Conservation (phyloP, 2,329 filamentous ascomycete genomes). For the Calonectria hongkongensis region DNA sequence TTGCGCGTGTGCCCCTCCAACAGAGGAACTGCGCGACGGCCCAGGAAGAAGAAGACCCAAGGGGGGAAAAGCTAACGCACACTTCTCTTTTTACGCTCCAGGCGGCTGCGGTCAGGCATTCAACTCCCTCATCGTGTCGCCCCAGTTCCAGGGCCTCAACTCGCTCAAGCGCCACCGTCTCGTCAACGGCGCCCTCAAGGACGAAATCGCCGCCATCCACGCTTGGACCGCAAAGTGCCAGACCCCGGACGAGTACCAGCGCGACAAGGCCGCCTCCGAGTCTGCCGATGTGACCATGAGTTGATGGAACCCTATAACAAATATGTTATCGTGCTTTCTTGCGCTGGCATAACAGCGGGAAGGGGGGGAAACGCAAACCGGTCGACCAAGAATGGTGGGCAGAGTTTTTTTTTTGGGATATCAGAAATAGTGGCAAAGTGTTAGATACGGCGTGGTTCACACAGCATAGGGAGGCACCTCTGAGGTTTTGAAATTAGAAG, state of each 20-base stretch:
- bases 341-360: not conserved
- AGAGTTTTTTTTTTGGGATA: not conserved
- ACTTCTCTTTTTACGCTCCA: slow-evolving; percentile 51
- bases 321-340: not conserved
- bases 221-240: slow-evolving; percentile 97
- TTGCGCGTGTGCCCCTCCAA: slow-evolving; percentile 20
- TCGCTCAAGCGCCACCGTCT: slow-evolving; percentile 90
- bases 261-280: slow-evolving; percentile 66
- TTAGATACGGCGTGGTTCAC: slow-evolving; percentile 44
- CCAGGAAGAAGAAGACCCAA: not conserved
- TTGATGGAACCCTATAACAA: slow-evolving; percentile 5
- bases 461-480: slow-evolving; percentile 41
- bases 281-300: slow-evolving; percentile 40
- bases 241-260: slow-evolving; percentile 92
- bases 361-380: too few relatives aligned
- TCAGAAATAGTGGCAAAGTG: slow-evolving; percentile 35
- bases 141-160: slow-evolving; percentile 81
- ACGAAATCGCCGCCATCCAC: slow-evolving; percentile 93
- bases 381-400: not conserved
- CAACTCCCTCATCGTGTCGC: slow-evolving; percentile 76
- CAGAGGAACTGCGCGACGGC: not conserved
- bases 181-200: slow-evolving; percentile 88
- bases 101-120: slow-evolving; percentile 79
- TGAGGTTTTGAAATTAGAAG: slow-evolving; percentile 44
- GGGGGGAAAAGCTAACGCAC: not conserved